A percentile compares a stretch with the other conserved stretches of the same genome.
Evolutionary conservation across 306 rosid species (phyloP).

Genomic region (Parietaria judaica): DNA sequence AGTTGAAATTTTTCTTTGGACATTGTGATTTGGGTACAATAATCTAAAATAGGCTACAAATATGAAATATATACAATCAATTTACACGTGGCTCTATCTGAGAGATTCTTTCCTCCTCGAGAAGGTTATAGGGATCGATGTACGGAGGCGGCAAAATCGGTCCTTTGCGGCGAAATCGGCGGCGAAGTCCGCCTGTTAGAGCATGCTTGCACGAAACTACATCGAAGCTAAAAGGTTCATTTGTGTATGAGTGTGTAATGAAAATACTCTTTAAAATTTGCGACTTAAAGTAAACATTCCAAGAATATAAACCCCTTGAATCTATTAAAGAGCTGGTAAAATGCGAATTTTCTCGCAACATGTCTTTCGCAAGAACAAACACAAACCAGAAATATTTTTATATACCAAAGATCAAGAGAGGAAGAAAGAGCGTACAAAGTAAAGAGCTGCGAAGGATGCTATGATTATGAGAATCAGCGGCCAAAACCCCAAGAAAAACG

Average conservation of each 20-base stretch:
- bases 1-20: constrained; percentile 1
- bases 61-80: constrained; percentile 20
- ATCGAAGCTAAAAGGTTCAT: no score
- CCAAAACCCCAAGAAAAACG: constrained; percentile 94
- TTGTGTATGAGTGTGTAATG: neutral
- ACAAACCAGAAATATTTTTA: no score
- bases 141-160: constrained; percentile 62
- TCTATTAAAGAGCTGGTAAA: no score
- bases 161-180: constrained; percentile 22
- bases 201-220: no score
- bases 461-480: constrained; percentile 70
- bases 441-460: constrained; percentile 59
- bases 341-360: neutral
- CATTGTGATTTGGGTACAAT: constrained; percentile 4
- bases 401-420: neutral
- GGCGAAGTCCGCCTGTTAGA: no score
- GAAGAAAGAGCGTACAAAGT: constrained; percentile 53
- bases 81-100: constrained; percentile 67
- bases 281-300: neutral
- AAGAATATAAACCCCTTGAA: neutral
- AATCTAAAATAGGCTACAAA: constrained; percentile 10
- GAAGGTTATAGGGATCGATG: constrained; percentile 77
- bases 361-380: neutral
- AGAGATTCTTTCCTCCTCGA: constrained; percentile 88
- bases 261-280: neutral